Evolutionary conservation across 768 basidiomycete species (phyloP).

Genomic region (Exsudoporus frostii): DNA sequence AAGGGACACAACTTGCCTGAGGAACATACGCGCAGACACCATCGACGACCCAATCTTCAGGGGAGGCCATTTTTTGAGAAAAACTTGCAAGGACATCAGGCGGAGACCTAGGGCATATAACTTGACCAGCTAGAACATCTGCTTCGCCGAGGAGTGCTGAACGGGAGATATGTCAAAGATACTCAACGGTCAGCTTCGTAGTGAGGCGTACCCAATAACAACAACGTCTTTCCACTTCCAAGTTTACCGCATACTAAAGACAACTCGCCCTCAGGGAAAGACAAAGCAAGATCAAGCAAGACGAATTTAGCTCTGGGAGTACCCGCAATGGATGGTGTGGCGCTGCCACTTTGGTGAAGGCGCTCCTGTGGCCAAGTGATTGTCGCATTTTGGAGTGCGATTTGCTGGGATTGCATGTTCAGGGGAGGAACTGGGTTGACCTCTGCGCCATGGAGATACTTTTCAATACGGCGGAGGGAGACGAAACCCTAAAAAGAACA

Average conservation of each 20-base stretch:
- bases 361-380: conserved; percentile 90
- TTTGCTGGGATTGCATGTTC: conserved; percentile 50
- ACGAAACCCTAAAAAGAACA: conserved; percentile 56
- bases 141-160: conserved; percentile 67
- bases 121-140: conserved; percentile 66
- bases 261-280: conserved; percentile 76
- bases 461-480: conserved; percentile 87
- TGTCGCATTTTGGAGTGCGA: conserved; percentile 81
- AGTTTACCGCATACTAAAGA: conserved; percentile 87
- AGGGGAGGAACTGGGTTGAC: conserved; percentile 61
- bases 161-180: conserved; percentile 7
- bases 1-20: conserved; percentile 41
- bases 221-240: conserved; percentile 84
- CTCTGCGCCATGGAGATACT: conserved; percentile 76
- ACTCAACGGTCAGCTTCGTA: neutral
- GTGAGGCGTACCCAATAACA: conserved; percentile 55
- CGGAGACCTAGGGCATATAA: conserved; percentile 80
- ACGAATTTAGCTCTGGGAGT: conserved; percentile 81
- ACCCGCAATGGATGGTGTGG: conserved; percentile 52
- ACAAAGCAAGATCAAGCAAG: conserved; percentile 71
- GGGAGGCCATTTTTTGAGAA: conserved; percentile 35
- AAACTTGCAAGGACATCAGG: conserved; percentile 73
- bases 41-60: conserved; percentile 72
- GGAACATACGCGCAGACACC: conserved; percentile 88
- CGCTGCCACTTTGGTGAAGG: conserved; percentile 38